Base-by-base conservation (phyloP, 208 protist species). In the Leishmania major region DNA sequence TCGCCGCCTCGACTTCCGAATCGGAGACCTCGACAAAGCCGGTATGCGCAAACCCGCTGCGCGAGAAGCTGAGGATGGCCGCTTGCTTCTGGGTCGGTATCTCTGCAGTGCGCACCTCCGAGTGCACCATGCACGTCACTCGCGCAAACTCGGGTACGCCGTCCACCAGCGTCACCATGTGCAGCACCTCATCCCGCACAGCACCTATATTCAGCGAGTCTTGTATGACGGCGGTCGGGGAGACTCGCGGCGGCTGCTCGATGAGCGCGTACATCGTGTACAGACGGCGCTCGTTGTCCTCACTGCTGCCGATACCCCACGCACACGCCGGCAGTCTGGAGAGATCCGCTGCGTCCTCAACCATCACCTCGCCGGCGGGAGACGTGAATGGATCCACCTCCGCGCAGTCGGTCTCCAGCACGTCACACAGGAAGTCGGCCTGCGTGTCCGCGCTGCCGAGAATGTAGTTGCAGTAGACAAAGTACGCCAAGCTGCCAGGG, bases 201-300 rank as follows among this genome's bases (percentile, higher is more conserved):
- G 86, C 80, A 64, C 79, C 75, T 62, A 85, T 87, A 43, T 88
- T 72, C 45, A 96, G 72, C 25, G 84, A 84, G 82, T 96, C 93
- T 31, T 94, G 93, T 19, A 96, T 83, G 72, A 91, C 69, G 19
- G 83, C 84, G 7, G 85, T 88, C 17, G 74, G 78, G 35, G 66
- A 75, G 37, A 81, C 31, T 8, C 51, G 81, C 55, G 74, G 79
- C 59, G 84, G 74, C 55, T 84, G 80, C 51, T 86, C 70, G 3
- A 93, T 72, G 17, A 95, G 80, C 62, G 91, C 77, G 82, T 95
- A 97, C 83, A 90, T 89, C 6, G 92, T 95, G 84, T 95, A 95
- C 17, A 95, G 70, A 37, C 82, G 84, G n/a, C 84, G 82, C 59
- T 85, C 86, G 70, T 92, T 87, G 82, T 95, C 89, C 75, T 95